Percentiles rank a stretch among this genome's conserved stretches.
Conservation (phyloP, 345 rosid genomes). For the Fremontodendron californicum region DNA sequence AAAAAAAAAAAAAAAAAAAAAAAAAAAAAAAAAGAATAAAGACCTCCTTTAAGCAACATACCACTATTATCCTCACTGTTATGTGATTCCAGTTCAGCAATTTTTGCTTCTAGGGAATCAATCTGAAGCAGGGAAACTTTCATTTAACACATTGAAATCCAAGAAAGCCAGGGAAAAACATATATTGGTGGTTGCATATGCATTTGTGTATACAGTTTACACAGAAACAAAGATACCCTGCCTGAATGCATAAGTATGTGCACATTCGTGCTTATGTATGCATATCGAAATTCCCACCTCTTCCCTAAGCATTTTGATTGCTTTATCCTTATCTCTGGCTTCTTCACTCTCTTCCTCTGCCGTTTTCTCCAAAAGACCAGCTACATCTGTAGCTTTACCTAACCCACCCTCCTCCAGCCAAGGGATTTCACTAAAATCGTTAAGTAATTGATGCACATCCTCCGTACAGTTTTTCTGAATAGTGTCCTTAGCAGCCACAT, state of each 20-base stretch:
- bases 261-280: not conserved
- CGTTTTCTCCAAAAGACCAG: slow-evolving; percentile 28
- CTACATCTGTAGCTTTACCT: slow-evolving; percentile 28
- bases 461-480: slow-evolving; percentile 28
- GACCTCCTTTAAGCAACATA: slow-evolving; percentile 16
- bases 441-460: slow-evolving; percentile 25
- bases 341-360: slow-evolving; percentile 25
- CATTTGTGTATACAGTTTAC: not conserved
- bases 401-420: slow-evolving; percentile 25
- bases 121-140: slow-evolving; percentile 46
- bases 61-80: slow-evolving; percentile 25
- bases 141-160: not conserved
- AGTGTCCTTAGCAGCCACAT: slow-evolving; percentile 16
- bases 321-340: slow-evolving; percentile 30
- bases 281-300: slow-evolving; percentile 45
- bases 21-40: not conserved
- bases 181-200: not conserved
- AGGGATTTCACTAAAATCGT: slow-evolving; percentile 20
- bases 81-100: slow-evolving; percentile 56
- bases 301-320: slow-evolving; percentile 44
- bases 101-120: slow-evolving; percentile 53
- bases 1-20: not conserved
- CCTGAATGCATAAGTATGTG: not conserved
- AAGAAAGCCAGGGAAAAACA: not conserved
- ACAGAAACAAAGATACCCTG: not conserved